phyloP scores from a whole-genome alignment of 805 yeast genomes.

The Groenewaldozyma salmanticensis region DNA sequence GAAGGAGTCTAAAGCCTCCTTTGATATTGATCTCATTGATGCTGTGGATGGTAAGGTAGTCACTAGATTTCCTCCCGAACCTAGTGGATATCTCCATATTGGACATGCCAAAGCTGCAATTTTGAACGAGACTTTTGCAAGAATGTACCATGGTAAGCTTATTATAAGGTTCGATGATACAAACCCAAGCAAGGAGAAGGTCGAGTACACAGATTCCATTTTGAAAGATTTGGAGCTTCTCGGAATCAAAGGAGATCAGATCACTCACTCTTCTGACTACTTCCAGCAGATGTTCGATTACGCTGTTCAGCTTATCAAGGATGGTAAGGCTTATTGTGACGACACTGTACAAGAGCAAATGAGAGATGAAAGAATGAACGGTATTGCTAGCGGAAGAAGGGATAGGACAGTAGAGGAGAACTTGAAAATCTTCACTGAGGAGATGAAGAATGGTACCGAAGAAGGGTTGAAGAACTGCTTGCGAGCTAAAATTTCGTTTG shows the following conservation, averaged over 20 bases:
- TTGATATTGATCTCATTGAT: conserved; percentile 83
- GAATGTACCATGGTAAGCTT: conserved; percentile 90
- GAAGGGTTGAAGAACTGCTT: conserved; percentile 85
- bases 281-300: conserved; percentile 84
- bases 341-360: conserved; percentile 89
- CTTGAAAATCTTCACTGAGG: conserved; percentile 73
- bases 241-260: conserved; percentile 85
- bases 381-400: conserved; percentile 86
- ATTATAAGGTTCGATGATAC: conserved; percentile 97
- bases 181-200: conserved; percentile 93
- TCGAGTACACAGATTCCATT: conserved; percentile 88
- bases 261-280: conserved; percentile 89
- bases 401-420: conserved; percentile 90
- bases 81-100: conserved; percentile 97
- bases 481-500: conserved; percentile 93
- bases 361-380: conserved; percentile 99
- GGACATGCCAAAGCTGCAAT: conserved; percentile 99
- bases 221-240: conserved; percentile 82
- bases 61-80: conserved; percentile 99
- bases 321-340: conserved; percentile 95
- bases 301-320: conserved; percentile 81
- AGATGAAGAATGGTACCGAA: conserved; percentile 91
- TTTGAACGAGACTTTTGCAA: conserved; percentile 92
- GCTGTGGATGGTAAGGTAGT: conserved; percentile 94
- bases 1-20: conserved; percentile 92